Percentiles rank a stretch among this genome's conserved stretches.
phyloP scores from a whole-genome alignment of 2,329 filamentous ascomycete genomes.

The Metarhizium album region DNA sequence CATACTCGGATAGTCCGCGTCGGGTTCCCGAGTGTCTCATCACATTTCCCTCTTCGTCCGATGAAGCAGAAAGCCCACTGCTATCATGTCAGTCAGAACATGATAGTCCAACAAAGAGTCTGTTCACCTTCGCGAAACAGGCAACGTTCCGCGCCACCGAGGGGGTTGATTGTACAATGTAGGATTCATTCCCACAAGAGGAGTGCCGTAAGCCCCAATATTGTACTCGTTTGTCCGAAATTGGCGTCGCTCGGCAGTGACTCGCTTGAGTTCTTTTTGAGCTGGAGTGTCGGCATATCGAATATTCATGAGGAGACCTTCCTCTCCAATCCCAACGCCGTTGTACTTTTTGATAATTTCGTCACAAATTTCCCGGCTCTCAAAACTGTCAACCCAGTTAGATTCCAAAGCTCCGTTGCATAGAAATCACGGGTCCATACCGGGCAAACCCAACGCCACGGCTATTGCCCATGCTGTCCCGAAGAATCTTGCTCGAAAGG shows the following conservation, averaged over 20 bases:
- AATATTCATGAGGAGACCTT: constrained; percentile 79
- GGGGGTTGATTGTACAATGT: constrained; percentile 25
- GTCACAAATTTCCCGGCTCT: constrained; percentile 79
- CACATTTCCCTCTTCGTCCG: constrained; percentile 17
- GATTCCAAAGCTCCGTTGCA: neutral
- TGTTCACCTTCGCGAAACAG: constrained; percentile 21
- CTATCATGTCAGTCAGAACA: constrained; percentile 5
- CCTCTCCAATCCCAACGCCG: constrained; percentile 63
- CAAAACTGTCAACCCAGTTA: constrained; percentile 53
- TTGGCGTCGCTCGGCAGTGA: constrained; percentile 88
- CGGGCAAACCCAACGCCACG: constrained; percentile 96
- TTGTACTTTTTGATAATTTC: constrained; percentile 81
- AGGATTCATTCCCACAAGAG: constrained; percentile 43
- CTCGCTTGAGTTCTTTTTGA: constrained; percentile 92
- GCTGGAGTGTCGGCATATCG: constrained; percentile 94
- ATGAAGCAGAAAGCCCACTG: constrained; percentile 18
- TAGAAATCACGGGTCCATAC: constrained; percentile 36
- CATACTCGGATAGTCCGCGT: constrained; percentile 26
- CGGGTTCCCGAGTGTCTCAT: constrained; percentile 21
- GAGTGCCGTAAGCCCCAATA: constrained; percentile 56
- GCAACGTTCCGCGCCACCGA: constrained; percentile 25
- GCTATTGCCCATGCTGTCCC: constrained; percentile 82
- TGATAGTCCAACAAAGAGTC: neutral
- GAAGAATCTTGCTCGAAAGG: constrained; percentile 88
- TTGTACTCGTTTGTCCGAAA: constrained; percentile 97